Conservation (phyloP, 768 basidiomycete species). For the Mycena filopes region DNA sequence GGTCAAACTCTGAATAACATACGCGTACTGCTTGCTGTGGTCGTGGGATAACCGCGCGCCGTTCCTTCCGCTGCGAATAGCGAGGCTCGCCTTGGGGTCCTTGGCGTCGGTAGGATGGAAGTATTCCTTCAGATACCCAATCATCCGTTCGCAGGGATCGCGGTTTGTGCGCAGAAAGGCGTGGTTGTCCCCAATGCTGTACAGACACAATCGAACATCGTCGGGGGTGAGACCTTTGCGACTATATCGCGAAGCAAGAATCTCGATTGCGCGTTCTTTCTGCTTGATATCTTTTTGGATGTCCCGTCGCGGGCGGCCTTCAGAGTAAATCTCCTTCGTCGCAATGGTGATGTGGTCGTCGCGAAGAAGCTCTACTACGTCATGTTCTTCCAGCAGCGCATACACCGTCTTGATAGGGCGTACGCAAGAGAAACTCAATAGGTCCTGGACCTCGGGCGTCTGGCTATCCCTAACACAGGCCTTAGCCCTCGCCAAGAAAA, state of each 20-base stretch:
- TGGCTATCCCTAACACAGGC: slow-evolving; percentile 75
- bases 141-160: slow-evolving; percentile 90
- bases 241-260: slow-evolving; percentile 71
- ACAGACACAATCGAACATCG: slow-evolving; percentile 78
- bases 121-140: slow-evolving; percentile 75
- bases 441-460: slow-evolving; percentile 81
- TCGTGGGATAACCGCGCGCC: slow-evolving; percentile 88
- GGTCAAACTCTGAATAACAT: slow-evolving; percentile 87
- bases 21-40: slow-evolving; percentile 86
- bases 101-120: slow-evolving; percentile 81
- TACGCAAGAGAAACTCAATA: slow-evolving; percentile 83
- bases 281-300: slow-evolving; percentile 85
- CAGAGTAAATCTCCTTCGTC: slow-evolving; percentile 85
- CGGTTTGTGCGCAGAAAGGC: slow-evolving; percentile 88
- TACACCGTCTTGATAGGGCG: slow-evolving; percentile 82
- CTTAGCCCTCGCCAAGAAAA: slow-evolving; percentile 21
- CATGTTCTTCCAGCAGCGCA: slow-evolving; percentile 69
- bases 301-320: slow-evolving; percentile 77
- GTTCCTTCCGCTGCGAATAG: slow-evolving; percentile 83
- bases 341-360: slow-evolving; percentile 81
- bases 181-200: slow-evolving; percentile 91
- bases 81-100: slow-evolving; percentile 72
- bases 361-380: slow-evolving; percentile 74
- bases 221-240: slow-evolving; percentile 71
- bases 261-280: slow-evolving; percentile 88